Evolutionary conservation across 192 early-diverging fungal species (phyloP).

Genomic region (Rhizophlyctis rosea): DNA sequence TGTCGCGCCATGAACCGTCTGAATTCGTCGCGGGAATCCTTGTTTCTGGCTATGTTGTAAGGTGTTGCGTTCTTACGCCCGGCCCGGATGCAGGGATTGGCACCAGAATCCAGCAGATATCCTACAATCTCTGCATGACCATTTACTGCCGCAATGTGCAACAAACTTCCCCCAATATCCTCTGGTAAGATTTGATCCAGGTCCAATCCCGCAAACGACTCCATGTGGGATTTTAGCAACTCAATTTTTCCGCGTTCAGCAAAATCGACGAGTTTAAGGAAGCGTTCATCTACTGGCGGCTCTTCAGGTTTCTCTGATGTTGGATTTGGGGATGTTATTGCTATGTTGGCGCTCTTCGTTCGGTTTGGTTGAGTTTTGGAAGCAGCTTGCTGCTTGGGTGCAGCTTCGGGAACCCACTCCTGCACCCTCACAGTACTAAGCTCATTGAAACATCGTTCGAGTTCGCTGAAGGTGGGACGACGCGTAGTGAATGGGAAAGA

Average conservation of each 20-base stretch:
- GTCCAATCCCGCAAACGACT: conserved; percentile 33
- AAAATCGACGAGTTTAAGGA: conserved; percentile 56
- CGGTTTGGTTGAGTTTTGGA: neutral
- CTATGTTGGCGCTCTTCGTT: conserved; percentile 6
- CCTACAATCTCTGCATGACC: conserved; percentile 61
- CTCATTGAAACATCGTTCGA: conserved; percentile 64
- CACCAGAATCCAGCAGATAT: conserved; percentile 65
- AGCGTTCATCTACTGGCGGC: conserved; percentile 25
- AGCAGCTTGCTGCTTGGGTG: conserved; percentile 14
- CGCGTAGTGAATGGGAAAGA: conserved; percentile 75
- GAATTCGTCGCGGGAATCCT: conserved; percentile 71
- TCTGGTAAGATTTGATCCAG: conserved; percentile 36
- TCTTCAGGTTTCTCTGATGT: conserved; percentile 25
- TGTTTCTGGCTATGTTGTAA: conserved; percentile 70
- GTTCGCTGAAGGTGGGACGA: conserved; percentile 71
- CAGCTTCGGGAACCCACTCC: conserved; percentile 32
- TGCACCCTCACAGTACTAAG: conserved; percentile 56
- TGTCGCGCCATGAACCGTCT: conserved; percentile 60
- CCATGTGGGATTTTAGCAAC: conserved; percentile 51
- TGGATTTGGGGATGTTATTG: conserved; percentile 10
- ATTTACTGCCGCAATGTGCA: conserved; percentile 72
- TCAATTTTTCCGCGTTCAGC: conserved; percentile 61
- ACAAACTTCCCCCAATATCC: conserved; percentile 45
- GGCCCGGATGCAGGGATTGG: conserved; percentile 65
- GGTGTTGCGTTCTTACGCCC: conserved; percentile 43